Evolutionary conservation across 345 rosid species (phyloP), one percentile per base, ranked within the genome.

Genomic region (Murraya paniculata): DNA sequence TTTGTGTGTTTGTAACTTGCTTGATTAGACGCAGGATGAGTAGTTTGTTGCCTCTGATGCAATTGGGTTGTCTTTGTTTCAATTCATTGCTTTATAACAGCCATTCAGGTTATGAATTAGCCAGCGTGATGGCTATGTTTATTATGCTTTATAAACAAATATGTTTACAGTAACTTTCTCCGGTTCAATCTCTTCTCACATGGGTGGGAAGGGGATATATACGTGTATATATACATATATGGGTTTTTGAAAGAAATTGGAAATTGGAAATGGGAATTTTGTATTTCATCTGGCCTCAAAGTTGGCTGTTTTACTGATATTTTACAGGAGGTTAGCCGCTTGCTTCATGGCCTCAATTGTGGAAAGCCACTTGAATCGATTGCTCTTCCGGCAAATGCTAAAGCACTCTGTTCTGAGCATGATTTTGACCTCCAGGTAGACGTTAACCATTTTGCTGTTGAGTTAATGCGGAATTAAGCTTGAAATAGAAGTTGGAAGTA

Each of bases 391-490:
- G 93, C 88, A 19, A 83, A 91, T 74, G 90, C 86, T 4, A 86
- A 86, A 79, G 68, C 88, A 77, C 80, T 89, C 62, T 87, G 95
- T 73, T 84, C 82, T n/a, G 48, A 82, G 55, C 88, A 90, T 84
- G 86, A 85, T 79, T 96, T 96, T 71, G 99, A 94, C 77, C 89
- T 96, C 65, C 98, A 94, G 94, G 98, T 92, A 68, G 27, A 41
- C 19, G 2, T 24, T 50, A 33, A 7, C 50, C 71, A 30, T 22
- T 62, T 30, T 30, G 38, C 66, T 7, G 7, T 64, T 31, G 68
- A 31, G 38, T 31, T 50, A 50, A 50, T 50, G 56, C 21, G 56
- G 56, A 50, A 50, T 16, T 50, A 16, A 50, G 18, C 16, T 50
- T 50, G 56, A 50, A 50, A 50, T 41, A 41, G 14, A 41, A 41